Evolutionary conservation across 2,329 filamentous ascomycete species (phyloP).

Genomic region (Ophiognomonia clavigignenti-juglandacearum): DNA sequence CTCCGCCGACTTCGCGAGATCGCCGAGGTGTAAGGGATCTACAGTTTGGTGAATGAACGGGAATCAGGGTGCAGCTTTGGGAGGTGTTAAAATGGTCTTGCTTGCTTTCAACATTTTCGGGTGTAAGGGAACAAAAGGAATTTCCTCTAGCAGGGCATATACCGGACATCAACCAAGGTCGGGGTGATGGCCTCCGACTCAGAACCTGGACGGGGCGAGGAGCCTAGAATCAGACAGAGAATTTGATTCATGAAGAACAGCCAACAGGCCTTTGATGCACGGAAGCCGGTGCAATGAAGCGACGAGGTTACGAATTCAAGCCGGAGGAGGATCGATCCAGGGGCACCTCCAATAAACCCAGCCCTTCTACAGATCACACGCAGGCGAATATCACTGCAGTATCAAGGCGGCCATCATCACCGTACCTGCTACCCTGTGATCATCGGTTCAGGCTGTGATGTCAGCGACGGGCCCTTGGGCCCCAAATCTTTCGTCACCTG

Average conservation of each 20-base stretch:
- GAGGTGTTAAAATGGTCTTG: conserved; percentile 18
- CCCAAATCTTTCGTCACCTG: neutral
- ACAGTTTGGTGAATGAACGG: conserved; percentile 18
- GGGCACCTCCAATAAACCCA: no score
- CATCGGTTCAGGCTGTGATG: neutral
- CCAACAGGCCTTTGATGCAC: no score
- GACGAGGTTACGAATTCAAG: no score
- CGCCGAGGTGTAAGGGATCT: conserved; percentile 74
- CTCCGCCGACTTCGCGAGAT: conserved; percentile 97
- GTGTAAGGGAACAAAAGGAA: conserved; percentile 18
- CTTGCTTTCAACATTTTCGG: conserved; percentile 18
- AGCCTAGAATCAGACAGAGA: conserved; percentile 13
- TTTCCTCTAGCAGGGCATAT: conserved; percentile 15
- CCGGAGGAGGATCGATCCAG: no score
- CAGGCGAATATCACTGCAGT: no score
- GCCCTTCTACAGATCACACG: no score
- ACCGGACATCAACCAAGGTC: conserved; percentile 14
- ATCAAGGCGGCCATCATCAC: no score
- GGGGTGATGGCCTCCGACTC: conserved; percentile 28
- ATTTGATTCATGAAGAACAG: conserved; percentile 17
- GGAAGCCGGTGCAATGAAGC: no score
- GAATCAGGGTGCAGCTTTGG: conserved; percentile 10
- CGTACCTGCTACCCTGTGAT: no score
- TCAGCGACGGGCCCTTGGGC: neutral
- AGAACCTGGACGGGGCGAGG: conserved; percentile 14